phyloP scores from a whole-genome alignment of 177 flowering plant genomes.

The Vitis hybrid region DNA sequence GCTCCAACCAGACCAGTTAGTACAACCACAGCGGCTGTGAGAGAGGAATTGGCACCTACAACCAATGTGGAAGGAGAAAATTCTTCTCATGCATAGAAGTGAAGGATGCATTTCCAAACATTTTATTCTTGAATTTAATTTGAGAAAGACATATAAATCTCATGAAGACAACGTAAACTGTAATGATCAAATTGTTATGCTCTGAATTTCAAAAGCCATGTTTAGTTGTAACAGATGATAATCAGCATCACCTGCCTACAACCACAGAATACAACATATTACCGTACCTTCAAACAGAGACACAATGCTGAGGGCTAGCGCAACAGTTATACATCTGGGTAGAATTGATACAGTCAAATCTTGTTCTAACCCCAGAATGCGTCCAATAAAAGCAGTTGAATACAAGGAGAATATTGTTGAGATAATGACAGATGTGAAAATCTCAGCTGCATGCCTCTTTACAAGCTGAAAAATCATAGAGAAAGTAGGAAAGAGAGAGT shows the following conservation, averaged over 20 bases:
- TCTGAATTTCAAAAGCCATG: neutral
- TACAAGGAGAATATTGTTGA: conserved; percentile 82
- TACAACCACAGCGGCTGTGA: conserved; percentile 93
- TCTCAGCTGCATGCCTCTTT: conserved; percentile 95
- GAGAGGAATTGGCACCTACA: conserved; percentile 83
- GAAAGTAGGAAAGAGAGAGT: neutral
- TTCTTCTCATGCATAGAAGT: neutral
- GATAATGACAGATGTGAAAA: conserved; percentile 77
- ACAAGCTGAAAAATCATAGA: conserved; percentile 51
- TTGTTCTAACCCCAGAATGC: conserved; percentile 75
- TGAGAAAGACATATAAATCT: no score
- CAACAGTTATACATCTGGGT: conserved; percentile 96
- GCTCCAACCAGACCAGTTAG: conserved; percentile 93
- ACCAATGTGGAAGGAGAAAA: neutral
- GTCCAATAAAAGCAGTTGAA: conserved; percentile 85
- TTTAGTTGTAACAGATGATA: neutral
- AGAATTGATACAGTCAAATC: conserved; percentile 73
- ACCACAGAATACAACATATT: neutral
- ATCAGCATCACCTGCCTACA: neutral
- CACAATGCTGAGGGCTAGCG: conserved; percentile 95
- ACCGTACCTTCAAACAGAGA: conserved; percentile 85
- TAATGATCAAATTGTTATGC: neutral
- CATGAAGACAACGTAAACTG: no score
- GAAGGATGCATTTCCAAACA: no score
- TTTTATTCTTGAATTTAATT: no score